Percentiles rank a stretch among this genome's conserved stretches.
Evolutionary conservation across 2,329 filamentous ascomycete genomes (phyloP).

Genomic region (Penicillium sp.): DNA sequence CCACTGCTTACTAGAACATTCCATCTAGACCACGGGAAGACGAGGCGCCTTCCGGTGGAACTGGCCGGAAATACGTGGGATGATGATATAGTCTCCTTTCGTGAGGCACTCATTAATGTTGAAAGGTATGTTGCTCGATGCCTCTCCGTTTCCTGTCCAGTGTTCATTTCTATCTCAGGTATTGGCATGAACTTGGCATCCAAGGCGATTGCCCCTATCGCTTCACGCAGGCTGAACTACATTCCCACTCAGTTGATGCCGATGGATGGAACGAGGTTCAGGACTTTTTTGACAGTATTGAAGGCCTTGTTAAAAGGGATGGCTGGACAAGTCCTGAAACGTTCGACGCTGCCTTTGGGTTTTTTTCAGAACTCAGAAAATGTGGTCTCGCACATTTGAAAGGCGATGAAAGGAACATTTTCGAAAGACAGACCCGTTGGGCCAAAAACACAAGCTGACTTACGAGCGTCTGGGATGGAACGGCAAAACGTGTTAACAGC

Average conservation of each 20-base stretch:
- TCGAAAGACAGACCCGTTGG: conserved; percentile 39
- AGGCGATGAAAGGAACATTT: conserved; percentile 37
- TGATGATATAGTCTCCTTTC: conserved; percentile 30
- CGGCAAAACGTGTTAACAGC: no score
- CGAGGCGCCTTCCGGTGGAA: conserved; percentile 27
- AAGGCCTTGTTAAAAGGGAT: conserved; percentile 41
- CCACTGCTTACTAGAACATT: conserved; percentile 24
- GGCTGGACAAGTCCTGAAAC: conserved; percentile 43
- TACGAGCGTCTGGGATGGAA: no score
- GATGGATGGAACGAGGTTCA: conserved; percentile 32
- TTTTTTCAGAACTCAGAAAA: conserved; percentile 42
- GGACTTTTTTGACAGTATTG: conserved; percentile 44
- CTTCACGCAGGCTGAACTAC: conserved; percentile 15
- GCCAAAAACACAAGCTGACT: conserved; percentile 15
- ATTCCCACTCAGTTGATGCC: conserved; percentile 22
- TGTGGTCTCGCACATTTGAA: conserved; percentile 34
- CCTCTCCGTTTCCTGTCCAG: not conserved
- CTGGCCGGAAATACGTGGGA: conserved; percentile 30
- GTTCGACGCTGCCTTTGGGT: conserved; percentile 40
- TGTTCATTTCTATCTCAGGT: not conserved
- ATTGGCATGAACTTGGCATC: not conserved
- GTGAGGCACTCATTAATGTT: conserved; percentile 32
- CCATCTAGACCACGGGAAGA: conserved; percentile 29
- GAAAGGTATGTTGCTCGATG: conserved; percentile 24
- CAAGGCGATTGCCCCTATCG: not conserved